Percentiles rank a stretch among this genome's conserved stretches.
These are phyloP conservation scores for Pseudopyricularia cyperi DNA, from an alignment of 2,329 filamentous ascomycete genomes.

Conservation along the genomic window DNA sequence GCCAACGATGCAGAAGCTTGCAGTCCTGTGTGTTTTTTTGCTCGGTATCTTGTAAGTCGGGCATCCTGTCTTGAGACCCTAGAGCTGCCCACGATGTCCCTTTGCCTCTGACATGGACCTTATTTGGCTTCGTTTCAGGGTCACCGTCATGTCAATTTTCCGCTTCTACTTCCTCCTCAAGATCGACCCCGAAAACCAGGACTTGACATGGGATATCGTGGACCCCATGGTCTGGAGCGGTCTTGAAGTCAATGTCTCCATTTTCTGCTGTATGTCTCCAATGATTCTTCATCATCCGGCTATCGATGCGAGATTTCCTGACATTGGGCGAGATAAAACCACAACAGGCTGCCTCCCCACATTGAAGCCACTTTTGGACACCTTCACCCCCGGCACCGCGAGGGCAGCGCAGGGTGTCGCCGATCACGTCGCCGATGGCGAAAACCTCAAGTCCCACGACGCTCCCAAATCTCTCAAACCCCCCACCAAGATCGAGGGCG, in stretches of 20 bases:
- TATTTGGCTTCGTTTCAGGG: not conserved
- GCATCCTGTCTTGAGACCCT: not conserved
- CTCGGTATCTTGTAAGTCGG: not conserved
- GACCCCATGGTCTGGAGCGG: not conserved
- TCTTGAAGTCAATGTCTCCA: not conserved
- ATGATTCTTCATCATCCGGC: no score
- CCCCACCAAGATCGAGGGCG: not conserved
- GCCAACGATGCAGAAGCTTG: not conserved
- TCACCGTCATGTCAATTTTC: not conserved
- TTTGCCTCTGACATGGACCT: not conserved
- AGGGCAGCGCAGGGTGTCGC: not conserved
- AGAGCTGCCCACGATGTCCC: not conserved
- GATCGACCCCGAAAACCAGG: not conserved
- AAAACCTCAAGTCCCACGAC: not conserved
- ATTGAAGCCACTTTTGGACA: not conserved
- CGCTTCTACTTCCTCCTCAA: not conserved
- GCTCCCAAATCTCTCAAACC: no score
- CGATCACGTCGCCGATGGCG: not conserved
- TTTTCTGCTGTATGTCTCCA: not conserved
- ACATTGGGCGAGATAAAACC: no score
- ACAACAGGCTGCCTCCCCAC: not conserved
- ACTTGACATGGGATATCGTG: not conserved
- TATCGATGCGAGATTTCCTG: no score
- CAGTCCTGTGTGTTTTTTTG: not conserved
- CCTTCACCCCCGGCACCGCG: not conserved